Evolutionary conservation across 495 filamentous ascomycete genomes (phyloP).

Genomic region (Bryoglossum gracile): DNA sequence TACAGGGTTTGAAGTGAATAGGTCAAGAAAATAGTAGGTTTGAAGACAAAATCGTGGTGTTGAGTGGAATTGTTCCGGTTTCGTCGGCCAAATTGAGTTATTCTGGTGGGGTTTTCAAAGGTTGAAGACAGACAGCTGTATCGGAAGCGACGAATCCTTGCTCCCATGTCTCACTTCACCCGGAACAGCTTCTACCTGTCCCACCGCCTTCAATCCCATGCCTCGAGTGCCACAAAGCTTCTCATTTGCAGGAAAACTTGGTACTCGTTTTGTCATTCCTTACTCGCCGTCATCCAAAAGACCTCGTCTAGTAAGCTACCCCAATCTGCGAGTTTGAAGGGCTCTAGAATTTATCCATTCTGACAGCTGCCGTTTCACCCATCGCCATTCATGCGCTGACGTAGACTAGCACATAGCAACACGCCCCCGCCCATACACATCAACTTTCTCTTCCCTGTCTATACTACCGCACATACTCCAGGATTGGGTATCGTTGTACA

Average conservation of each 20-base stretch:
- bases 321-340: not conserved
- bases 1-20: too few relatives aligned
- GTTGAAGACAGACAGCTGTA: too few relatives aligned
- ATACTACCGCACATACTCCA: constrained; percentile 16
- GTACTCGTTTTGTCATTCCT: not conserved
- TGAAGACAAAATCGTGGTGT: too few relatives aligned
- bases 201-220: constrained; percentile 12
- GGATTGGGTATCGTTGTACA: constrained; percentile 2
- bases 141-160: constrained; percentile 9
- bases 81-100: too few relatives aligned
- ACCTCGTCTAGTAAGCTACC: constrained; percentile 13
- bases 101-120: too few relatives aligned
- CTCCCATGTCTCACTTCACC: constrained; percentile 2
- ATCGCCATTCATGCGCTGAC: constrained; percentile 24
- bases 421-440: constrained; percentile 10
- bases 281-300: constrained; percentile 1
- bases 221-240: constrained; percentile 1
- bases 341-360: constrained; percentile 12
- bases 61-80: too few relatives aligned
- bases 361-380: constrained; percentile 20
- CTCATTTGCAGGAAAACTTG: not conserved
- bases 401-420: constrained; percentile 25
- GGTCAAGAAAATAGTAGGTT: too few relatives aligned
- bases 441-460: constrained; percentile 7
- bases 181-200: constrained; percentile 6